Percentiles rank a stretch among this genome's conserved stretches.
These are phyloP conservation scores for Flaveria bidentis DNA, from an alignment of 129 eudicot species.

Conservation along the genomic window DNA sequence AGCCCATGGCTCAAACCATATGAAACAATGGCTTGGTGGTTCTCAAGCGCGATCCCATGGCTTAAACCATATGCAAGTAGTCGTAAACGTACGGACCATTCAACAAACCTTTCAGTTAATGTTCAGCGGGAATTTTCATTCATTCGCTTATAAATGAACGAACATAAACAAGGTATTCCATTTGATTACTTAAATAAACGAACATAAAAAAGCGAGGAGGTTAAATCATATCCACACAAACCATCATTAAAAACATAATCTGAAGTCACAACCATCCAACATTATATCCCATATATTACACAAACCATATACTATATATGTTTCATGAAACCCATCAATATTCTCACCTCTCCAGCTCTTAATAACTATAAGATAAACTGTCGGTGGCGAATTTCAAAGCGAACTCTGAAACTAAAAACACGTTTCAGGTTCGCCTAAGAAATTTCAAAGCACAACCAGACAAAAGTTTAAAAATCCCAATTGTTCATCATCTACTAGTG, in stretches of 20 bases:
- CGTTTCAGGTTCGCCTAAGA: slow-evolving; percentile 45
- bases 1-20: too few relatives aligned
- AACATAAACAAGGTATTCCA: too few relatives aligned
- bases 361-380: slow-evolving; percentile 31
- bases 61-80: too few relatives aligned
- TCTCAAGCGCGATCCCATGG: too few relatives aligned
- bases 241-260: neutral
- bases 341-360: slow-evolving; percentile 30
- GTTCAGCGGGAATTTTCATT: too few relatives aligned
- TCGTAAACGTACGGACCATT: too few relatives aligned
- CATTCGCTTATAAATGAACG: too few relatives aligned
- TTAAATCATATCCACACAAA: slow-evolving; percentile 5
- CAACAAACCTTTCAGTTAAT: too few relatives aligned
- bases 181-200: too few relatives aligned
- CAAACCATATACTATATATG: slow-evolving; percentile 23
- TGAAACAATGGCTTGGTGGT: too few relatives aligned
- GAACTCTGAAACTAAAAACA: slow-evolving; percentile 51
- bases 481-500: slow-evolving; percentile 46
- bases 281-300: slow-evolving; percentile 31
- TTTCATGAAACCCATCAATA: slow-evolving; percentile 14
- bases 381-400: slow-evolving; percentile 43
- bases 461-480: slow-evolving; percentile 28
- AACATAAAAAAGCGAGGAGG: neutral
- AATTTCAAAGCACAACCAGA: slow-evolving; percentile 39
- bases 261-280: slow-evolving; percentile 26